These are phyloP conservation scores for Calonectria leucothoes DNA, from an alignment of 2,329 filamentous ascomycete genomes.

Conservation along the genomic window DNA sequence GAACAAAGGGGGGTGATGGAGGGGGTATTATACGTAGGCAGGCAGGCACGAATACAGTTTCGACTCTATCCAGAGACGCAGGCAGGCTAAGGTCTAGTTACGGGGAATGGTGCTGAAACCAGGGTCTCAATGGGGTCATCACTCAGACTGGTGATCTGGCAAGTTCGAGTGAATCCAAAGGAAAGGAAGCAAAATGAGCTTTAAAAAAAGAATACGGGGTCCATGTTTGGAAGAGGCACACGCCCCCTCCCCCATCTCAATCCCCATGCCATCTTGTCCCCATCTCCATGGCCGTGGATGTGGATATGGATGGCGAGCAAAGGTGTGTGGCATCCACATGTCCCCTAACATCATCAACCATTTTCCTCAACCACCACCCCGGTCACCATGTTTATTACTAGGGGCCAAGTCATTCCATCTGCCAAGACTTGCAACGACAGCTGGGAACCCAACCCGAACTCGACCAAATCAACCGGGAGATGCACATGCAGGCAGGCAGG, in stretches of 20 bases:
- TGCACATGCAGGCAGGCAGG: slow-evolving; percentile 11
- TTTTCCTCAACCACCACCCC: neutral
- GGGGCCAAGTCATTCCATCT: neutral
- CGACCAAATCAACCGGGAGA: slow-evolving; percentile 6
- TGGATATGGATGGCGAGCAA: neutral
- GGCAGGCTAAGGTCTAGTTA: neutral
- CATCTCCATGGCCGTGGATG: neutral
- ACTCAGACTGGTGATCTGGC: neutral
- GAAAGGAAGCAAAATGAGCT: neutral
- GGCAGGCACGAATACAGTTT: neutral
- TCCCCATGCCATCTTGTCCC: neutral
- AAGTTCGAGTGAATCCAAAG: neutral
- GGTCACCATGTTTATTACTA: slow-evolving; percentile 3
- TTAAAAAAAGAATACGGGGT: neutral
- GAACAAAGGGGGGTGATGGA: neutral
- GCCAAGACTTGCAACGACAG: slow-evolving; percentile 4
- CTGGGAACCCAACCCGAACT: slow-evolving; percentile 2
- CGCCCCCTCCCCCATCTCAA: neutral
- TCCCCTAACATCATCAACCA: neutral
- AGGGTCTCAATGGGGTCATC: neutral
- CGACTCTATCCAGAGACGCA: neutral
- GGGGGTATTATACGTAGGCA: slow-evolving; percentile 5
- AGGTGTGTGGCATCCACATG: neutral
- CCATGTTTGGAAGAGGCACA: neutral
- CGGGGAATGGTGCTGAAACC: slow-evolving; percentile 7